Conservation (phyloP, 345 rosid genomes). For the Arabis alpina region DNA sequence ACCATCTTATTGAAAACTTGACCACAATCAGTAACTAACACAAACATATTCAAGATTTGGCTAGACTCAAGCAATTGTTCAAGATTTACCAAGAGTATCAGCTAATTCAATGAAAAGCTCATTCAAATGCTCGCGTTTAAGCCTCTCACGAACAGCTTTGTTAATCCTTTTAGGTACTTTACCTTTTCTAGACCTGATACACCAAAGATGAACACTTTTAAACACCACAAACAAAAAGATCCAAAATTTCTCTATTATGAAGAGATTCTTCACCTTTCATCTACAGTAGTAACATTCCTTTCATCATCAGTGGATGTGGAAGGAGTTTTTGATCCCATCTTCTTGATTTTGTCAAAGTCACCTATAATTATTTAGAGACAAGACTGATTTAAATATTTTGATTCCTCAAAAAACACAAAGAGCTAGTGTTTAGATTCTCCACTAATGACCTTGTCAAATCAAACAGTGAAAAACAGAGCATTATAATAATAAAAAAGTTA, state of each 20-base stretch:
- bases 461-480: constrained; percentile 17
- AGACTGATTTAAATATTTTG: too few species aligned
- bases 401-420: constrained; percentile 16
- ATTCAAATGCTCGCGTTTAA: constrained; percentile 94
- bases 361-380: constrained; percentile 23
- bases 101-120: constrained; percentile 84
- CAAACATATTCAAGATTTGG: not conserved
- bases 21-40: constrained; percentile 7
- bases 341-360: constrained; percentile 20
- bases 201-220: not conserved
- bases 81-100: constrained; percentile 65
- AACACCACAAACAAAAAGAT: not conserved
- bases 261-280: constrained; percentile 18
- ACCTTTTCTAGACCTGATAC: constrained; percentile 61
- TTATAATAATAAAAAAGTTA: not conserved
- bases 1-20: not conserved
- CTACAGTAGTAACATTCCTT: constrained; percentile 31
- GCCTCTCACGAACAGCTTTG: constrained; percentile 91
- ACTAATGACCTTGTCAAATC: constrained; percentile 23
- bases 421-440: not conserved
- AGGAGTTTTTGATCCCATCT: constrained; percentile 56
- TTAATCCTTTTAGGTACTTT: constrained; percentile 77
- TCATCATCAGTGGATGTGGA: constrained; percentile 47
- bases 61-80: constrained; percentile 8
- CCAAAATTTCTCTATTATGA: too few species aligned